phyloP scores from a whole-genome alignment of 176 grass and related monocot species.

The Oryza australiensis region DNA sequence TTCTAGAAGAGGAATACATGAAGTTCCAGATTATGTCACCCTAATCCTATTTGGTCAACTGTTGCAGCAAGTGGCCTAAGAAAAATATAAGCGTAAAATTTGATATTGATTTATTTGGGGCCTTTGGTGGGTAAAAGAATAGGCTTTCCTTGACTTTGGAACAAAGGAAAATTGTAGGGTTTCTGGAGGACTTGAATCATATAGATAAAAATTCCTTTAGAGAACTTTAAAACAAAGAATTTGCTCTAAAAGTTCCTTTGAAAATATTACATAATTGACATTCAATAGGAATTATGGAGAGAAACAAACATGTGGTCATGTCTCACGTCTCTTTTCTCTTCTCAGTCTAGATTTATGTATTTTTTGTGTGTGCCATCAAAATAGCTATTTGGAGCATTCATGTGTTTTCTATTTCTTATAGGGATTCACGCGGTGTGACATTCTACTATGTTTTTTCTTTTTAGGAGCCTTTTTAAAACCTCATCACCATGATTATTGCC shows the following conservation, averaged over 20 bases:
- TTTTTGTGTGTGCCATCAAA: neutral
- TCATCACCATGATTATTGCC: neutral
- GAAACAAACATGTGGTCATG: neutral
- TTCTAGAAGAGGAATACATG: neutral
- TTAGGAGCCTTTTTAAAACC: neutral
- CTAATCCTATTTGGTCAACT: neutral
- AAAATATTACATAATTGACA: neutral
- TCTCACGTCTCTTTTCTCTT: neutral
- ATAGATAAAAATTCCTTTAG: neutral
- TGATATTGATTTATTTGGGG: neutral
- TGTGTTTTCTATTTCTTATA: neutral
- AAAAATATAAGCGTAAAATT: neutral
- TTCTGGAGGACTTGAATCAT: neutral
- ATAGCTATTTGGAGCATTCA: neutral
- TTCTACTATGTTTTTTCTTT: no score
- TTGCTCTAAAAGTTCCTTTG: neutral
- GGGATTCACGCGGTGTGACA: neutral
- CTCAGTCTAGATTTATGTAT: neutral
- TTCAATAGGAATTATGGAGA: neutral
- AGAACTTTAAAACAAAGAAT: neutral
- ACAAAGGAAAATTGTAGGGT: neutral
- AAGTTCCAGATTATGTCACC: neutral
- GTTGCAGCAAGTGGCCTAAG: neutral
- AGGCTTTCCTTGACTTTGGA: neutral
- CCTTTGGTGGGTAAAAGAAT: neutral